Conservation (phyloP, 1,284 basidiomycete species). For the Heterobasidion occidentale region DNA sequence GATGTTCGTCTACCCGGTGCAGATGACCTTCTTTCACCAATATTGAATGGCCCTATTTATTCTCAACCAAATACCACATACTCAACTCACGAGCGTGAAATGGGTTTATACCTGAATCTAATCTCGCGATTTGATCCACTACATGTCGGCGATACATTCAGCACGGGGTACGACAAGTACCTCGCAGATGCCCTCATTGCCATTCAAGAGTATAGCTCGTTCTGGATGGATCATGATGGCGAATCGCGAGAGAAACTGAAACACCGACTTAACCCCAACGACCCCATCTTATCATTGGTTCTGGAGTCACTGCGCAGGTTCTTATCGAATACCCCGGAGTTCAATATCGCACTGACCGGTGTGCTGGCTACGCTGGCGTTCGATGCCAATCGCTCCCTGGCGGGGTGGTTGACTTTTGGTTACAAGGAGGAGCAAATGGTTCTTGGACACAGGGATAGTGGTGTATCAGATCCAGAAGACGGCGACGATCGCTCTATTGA, state of each 20-base stretch:
- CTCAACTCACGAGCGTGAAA: conserved; percentile 74
- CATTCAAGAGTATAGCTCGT: conserved; percentile 59
- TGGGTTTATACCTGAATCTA: conserved; percentile 74
- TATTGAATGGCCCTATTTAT: conserved; percentile 29
- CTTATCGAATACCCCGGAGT: conserved; percentile 80
- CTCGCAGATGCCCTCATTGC: conserved; percentile 70
- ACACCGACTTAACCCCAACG: conserved; percentile 73
- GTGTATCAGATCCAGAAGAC: conserved; percentile 25
- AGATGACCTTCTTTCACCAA: conserved; percentile 20
- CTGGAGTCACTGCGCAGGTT: conserved; percentile 70
- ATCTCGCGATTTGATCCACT: conserved; percentile 75
- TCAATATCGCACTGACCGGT: conserved; percentile 88
- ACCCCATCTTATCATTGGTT: conserved; percentile 67
- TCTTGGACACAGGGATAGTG: conserved; percentile 12
- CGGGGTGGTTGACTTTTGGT: conserved; percentile 82
- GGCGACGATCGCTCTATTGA: conserved; percentile 76
- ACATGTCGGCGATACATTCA: conserved; percentile 66
- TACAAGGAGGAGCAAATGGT: conserved; percentile 25
- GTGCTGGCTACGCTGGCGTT: conserved; percentile 71
- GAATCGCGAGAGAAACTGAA: conserved; percentile 39
- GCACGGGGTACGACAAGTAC: conserved; percentile 83
- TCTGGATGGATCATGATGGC: conserved; percentile 33
- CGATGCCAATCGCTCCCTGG: conserved; percentile 79
- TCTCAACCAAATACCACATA: conserved; percentile 62
- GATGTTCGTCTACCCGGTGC: conserved; percentile 54